Base-by-base conservation (phyloP, 345 rosid genomes). In the Eutrema japonicum region DNA sequence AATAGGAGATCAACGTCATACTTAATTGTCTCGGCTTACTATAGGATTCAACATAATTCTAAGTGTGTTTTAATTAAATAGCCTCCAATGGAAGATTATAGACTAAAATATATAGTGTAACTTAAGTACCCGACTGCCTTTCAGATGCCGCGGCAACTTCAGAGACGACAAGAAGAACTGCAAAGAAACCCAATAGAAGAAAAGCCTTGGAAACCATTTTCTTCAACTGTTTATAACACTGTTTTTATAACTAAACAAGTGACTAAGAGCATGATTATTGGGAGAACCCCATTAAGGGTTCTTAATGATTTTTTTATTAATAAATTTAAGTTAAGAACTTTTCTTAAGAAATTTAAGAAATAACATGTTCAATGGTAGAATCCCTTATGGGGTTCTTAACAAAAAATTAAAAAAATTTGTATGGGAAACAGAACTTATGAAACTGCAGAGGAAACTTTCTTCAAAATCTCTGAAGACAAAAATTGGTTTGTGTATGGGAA, bases 161-260 rank as follows among this genome's bases (percentile, higher is more conserved):
- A 0, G 78, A 75, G 56, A 68, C 40, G 18, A 75, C 33, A 30
- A 68, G 12, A 60, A 75, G 69, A 60, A 75, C 3, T 10, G 64
- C 74, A 61, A 75, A 60, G 64, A 75, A 63, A 68, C 74, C 70
- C 32, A 75, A 45, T 14, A 75, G 14, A 61, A 61, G 0, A 63
- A 75, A 68, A 42, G 63, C 37, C 56, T 68, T 75, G 64, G 69
- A 75, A 75, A 33, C 69, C 79, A 75, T 75, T 68, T 33, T 68
- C 10, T 13, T 37, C 12, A 22, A 10, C 4, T 32, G 8, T 55
- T 47, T 38, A 29, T 12, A 10, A 63, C 3, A 50, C 56, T 57
- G 2, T 29, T 22, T 54, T 38, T 36, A 40, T 26, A 22, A n/a
- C 29, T 10, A 33, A 27, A 22, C 48, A 48, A 64, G 56, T 75